These are phyloP conservation scores for Globisporangium sylvaticum DNA, from an alignment of 352 stramenopile genomes.

Conservation along the genomic window DNA sequence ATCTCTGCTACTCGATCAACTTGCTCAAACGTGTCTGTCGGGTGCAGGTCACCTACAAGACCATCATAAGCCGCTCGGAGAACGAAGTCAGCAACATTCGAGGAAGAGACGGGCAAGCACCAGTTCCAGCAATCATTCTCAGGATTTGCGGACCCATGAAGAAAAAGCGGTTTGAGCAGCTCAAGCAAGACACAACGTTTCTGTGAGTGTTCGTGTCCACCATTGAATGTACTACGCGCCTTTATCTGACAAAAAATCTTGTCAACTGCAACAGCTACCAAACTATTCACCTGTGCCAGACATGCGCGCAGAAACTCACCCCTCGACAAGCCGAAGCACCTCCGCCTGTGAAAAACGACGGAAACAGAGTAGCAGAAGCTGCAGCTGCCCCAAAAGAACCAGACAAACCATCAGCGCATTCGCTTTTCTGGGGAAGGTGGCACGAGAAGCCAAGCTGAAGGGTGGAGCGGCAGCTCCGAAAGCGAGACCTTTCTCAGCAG, in stretches of 20 bases:
- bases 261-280: conserved; percentile 29
- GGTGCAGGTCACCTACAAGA: conserved; percentile 36
- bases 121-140: conserved; percentile 32
- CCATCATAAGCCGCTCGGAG: conserved; percentile 38
- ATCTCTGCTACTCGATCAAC: background rate
- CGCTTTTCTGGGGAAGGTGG: conserved; percentile 35
- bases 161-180: conserved; percentile 34
- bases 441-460: conserved; percentile 18
- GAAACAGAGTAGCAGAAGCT: background rate
- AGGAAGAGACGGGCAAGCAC: conserved; percentile 12
- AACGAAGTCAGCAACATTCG: conserved; percentile 10
- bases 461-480: conserved; percentile 14
- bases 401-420: conserved; percentile 28
- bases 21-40: background rate
- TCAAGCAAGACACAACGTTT: conserved; percentile 34
- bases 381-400: conserved; percentile 5
- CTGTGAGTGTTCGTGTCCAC: conserved; percentile 23
- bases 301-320: conserved; percentile 31
- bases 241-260: background rate
- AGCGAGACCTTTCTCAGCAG: conserved; percentile 14
- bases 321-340: conserved; percentile 8
- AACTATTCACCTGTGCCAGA: conserved; percentile 36
- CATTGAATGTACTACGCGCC: background rate
- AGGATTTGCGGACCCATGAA: conserved; percentile 29
- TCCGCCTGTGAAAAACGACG: background rate